phyloP scores from a whole-genome alignment of 768 basidiomycete genomes.

The Pisolithus sp. region DNA sequence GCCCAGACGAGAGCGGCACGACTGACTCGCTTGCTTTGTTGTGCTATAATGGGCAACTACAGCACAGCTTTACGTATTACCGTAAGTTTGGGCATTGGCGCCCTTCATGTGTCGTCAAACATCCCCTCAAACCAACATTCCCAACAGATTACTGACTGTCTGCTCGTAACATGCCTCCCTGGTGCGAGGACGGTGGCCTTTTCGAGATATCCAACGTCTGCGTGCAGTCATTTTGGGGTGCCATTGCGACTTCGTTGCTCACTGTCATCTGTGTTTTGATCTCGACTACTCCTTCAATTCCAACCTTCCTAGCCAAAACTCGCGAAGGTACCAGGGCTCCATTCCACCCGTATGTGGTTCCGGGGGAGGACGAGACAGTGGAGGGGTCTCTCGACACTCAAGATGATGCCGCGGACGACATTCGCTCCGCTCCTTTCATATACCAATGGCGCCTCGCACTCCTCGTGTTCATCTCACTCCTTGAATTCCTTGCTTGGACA shows the following conservation, averaged over 20 bases:
- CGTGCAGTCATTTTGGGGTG: constrained; percentile 41
- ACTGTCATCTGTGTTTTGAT: not conserved
- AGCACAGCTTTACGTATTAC: no score
- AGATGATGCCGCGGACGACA: not conserved
- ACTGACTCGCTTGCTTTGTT: no score
- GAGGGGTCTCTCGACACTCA: not conserved
- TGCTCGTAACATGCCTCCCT: no score
- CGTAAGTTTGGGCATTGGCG: no score
- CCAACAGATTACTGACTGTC: no score
- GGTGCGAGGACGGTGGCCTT: not conserved
- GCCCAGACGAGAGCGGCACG: no score
- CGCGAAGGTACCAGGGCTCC: not conserved
- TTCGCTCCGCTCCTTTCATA: not conserved
- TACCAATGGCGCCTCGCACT: constrained; percentile 9
- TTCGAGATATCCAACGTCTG: constrained; percentile 37
- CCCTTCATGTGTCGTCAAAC: no score
- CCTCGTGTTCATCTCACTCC: constrained; percentile 9
- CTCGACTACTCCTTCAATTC: not conserved
- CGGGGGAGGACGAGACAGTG: constrained; percentile 1
- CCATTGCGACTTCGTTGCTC: constrained; percentile 1
- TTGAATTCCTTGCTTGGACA: constrained; percentile 14
- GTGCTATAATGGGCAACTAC: no score
- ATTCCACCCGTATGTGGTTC: not conserved
- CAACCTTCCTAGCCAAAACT: not conserved
- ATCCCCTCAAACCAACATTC: no score